Evolutionary conservation across 371 early-diverging fungal genomes (phyloP), one percentile per base, ranked within the genome.

Genomic region (Batrachochytrium dendrobatidis): DNA sequence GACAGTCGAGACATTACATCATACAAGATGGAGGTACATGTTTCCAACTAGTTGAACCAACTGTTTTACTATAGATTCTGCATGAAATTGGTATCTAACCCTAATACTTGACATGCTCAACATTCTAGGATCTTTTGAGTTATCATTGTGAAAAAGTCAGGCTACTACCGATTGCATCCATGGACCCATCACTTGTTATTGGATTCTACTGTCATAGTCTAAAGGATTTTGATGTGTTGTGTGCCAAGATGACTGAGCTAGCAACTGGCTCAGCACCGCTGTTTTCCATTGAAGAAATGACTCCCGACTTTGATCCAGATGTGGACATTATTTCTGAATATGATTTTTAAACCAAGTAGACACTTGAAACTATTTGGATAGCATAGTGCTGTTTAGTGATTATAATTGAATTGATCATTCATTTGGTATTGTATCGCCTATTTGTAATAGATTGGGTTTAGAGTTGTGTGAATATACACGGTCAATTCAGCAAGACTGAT

Each of bases 111-210:
- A 15, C 39, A 39, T 15, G n/a, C 39, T 12, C 7, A 20, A 45
- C 17, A 5, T n/a, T 1, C 6, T 15, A 84, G 79, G 90, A 92
- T 56, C 71, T 92, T 49, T 70, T 69, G 1, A 83, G 88, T 1
- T 97, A 90, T 68, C 91, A 92, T 62, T 94, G 94, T 69, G 77
- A 75, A 17, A 76, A 75, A 6, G 85, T 87, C 3, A 80, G 88
- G 17, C 84, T 83, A 60, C 76, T 91, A 22, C 73, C 84, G 32
- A 80, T 97, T 29, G 69, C 76, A 7, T 70, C 83, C 12, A 61
- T 97, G 34, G 97, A 97, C 67, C 97, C 97, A 0, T 92, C 91
- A 3, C 88, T 97, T 87, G 77, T 94, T 24, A 65, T 94, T 57
- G 95, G 95, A 1, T 97, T 93, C 69, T 93, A 86, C 67, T 88